Evolutionary conservation across 371 early-diverging fungal species (phyloP).

Genomic region (Mortierella sp.): DNA sequence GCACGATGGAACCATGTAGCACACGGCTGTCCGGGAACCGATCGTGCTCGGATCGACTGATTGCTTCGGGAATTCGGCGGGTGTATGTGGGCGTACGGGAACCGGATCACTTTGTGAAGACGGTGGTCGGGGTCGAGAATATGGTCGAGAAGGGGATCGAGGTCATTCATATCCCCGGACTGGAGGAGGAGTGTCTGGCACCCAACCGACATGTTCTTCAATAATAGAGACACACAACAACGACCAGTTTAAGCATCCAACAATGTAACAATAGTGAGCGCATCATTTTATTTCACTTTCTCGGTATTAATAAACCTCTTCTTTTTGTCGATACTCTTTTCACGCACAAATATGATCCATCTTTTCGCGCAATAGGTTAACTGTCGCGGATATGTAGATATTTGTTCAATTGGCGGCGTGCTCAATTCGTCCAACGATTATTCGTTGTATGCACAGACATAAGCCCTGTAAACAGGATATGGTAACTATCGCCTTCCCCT

Average conservation of each 20-base stretch:
- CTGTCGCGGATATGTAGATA: neutral
- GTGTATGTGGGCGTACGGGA: slow-evolving; percentile 93
- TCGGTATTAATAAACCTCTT: neutral
- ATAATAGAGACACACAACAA: neutral
- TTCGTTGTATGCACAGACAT: too few species aligned
- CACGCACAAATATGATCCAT: too few species aligned
- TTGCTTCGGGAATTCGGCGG: slow-evolving; percentile 76
- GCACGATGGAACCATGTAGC: slow-evolving; percentile 95
- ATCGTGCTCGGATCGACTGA: slow-evolving; percentile 77
- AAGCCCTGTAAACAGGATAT: too few species aligned
- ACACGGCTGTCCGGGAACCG: slow-evolving; percentile 81
- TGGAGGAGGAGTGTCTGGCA: slow-evolving; percentile 78
- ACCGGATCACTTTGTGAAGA: slow-evolving; percentile 84
- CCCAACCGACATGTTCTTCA: slow-evolving; percentile 78
- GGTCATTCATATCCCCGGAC: slow-evolving; percentile 74
- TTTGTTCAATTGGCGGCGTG: neutral
- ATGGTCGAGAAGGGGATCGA: slow-evolving; percentile 73
- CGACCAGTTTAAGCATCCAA: neutral
- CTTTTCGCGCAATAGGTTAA: neutral
- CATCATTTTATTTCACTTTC: neutral
- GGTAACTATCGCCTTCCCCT: neutral
- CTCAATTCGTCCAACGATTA: too few species aligned
- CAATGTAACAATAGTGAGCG: neutral
- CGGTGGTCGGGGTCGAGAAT: slow-evolving; percentile 74
- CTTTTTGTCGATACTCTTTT: neutral